Base-by-base conservation (phyloP, 331 rosid genomes). In the Cydonia oblonga region DNA sequence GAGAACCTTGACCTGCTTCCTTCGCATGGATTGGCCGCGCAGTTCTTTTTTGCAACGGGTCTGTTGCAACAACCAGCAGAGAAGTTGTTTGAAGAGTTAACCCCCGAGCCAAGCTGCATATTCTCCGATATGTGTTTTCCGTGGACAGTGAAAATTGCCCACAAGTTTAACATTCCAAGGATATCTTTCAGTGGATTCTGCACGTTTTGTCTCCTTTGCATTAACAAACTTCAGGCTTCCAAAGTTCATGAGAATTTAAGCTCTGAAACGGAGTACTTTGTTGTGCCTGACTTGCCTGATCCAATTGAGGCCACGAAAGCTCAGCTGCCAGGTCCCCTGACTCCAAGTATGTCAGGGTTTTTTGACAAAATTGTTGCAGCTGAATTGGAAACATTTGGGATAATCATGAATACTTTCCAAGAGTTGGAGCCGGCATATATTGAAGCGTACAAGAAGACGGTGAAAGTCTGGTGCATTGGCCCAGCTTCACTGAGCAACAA, bases 1-100 rank as follows among this genome's bases (percentile, higher is more conserved):
- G 93, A 90, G 73, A 90, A 75, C 81, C 15, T 86, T 0, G 90
- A 90, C 42, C 78, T 71, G 83, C 10, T 83, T 2, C 80, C 90
- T 23, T 80, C 88, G 4, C 20, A 24, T 0, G 53, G 30, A 10
- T 10, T 69, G 18, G 9, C 72, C 26, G n/a, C 35, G 12, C 67
- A 68, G 0, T 68, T 89, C 76, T 69, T 74, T 61, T 32, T 23
- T 20, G 87, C 85, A 60, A 19, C 77, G 0, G 26, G 30, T 1
- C 13, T 73, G 69, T 75, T 84, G 2, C 74, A 62, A 12, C 53
- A 57, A 40, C 79, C 68, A 3, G 85, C 8, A 4, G 86, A 84
- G 26, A 57, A 68, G 11, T 18, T 86, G 22, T 40, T 79, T 18
- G 57, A 81, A 42, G 76, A 69, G 74, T 64, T 89, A 5, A 28